Evolutionary conservation across 352 stramenopile genomes (phyloP).

Genomic region (Labyrinthula sp.): DNA sequence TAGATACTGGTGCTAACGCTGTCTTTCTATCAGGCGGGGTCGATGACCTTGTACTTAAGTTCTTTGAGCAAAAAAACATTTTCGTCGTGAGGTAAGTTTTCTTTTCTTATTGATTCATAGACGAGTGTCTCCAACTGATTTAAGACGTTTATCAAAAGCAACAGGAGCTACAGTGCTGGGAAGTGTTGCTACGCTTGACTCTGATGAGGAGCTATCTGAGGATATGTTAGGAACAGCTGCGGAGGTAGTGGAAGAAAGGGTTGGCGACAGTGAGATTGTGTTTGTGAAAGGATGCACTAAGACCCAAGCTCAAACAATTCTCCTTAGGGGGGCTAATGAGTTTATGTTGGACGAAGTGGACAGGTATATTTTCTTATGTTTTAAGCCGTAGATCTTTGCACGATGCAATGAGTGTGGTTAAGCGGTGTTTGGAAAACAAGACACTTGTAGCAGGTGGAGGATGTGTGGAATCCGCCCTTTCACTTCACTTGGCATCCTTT

Average conservation of each 20-base stretch:
- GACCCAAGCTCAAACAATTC: constrained; percentile 74
- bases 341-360: constrained; percentile 99
- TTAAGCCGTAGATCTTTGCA: too few species aligned
- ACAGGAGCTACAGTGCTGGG: constrained; percentile 79
- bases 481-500: constrained; percentile 93
- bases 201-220: constrained; percentile 83
- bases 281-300: constrained; percentile 90
- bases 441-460: constrained; percentile 79
- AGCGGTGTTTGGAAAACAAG: constrained; percentile 98
- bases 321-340: constrained; percentile 95
- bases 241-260: constrained; percentile 77
- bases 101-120: too few species aligned
- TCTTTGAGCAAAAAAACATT: constrained; percentile 93
- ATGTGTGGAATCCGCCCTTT: constrained; percentile 86
- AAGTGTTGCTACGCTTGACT: constrained; percentile 94
- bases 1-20: constrained; percentile 87
- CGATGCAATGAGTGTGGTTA: constrained; percentile 96
- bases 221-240: constrained; percentile 66
- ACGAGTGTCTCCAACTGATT: constrained; percentile 89
- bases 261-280: constrained; percentile 94
- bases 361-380: too few species aligned
- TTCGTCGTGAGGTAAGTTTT: constrained; percentile 88
- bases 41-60: constrained; percentile 98
- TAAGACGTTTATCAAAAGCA: constrained; percentile 90
- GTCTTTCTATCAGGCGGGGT: constrained; percentile 99